These are phyloP conservation scores for Cryptococcus sp. DNA, from an alignment of 1,284 basidiomycete species.

Conservation along the genomic window DNA sequence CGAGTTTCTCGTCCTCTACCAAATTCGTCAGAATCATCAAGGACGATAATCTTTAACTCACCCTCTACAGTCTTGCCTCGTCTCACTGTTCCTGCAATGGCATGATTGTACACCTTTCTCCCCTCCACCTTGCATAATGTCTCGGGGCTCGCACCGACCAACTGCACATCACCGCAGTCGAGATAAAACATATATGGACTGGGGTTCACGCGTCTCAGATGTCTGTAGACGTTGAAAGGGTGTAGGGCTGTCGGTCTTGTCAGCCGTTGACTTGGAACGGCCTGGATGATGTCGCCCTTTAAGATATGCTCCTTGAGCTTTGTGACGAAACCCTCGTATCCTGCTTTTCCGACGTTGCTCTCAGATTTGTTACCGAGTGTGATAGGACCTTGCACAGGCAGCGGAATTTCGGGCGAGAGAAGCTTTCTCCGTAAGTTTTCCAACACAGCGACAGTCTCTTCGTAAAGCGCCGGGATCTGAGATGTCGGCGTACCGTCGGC, in stretches of 20 bases:
- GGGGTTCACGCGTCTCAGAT: constrained; percentile 91
- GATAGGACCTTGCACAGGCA: constrained; percentile 58
- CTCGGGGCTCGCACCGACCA: constrained; percentile 97
- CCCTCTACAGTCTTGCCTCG: constrained; percentile 83
- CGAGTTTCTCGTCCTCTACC: constrained; percentile 82
- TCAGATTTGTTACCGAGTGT: constrained; percentile 64
- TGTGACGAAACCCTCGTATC: constrained; percentile 92
- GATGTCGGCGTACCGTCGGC: constrained; percentile 56
- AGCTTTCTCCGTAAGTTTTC: constrained; percentile 70
- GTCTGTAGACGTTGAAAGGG: constrained; percentile 96
- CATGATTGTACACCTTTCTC: constrained; percentile 94
- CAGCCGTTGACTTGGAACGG: constrained; percentile 92
- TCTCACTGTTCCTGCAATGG: constrained; percentile 93
- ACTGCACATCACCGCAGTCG: constrained; percentile 86
- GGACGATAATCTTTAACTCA: constrained; percentile 49
- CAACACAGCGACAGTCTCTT: constrained; percentile 76
- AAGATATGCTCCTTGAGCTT: constrained; percentile 91
- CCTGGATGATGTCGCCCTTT: constrained; percentile 97
- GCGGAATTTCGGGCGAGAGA: constrained; percentile 60
- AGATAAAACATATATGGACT: constrained; percentile 99
- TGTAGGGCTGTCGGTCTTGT: constrained; percentile 82
- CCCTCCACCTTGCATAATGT: constrained; percentile 94
- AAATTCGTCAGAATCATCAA: constrained; percentile 6
- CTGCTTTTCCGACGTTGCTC: constrained; percentile 90
- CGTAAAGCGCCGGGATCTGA: constrained; percentile 76